Base-by-base conservation (phyloP, 169 alveolate species). In the Babesia ovata region DNA sequence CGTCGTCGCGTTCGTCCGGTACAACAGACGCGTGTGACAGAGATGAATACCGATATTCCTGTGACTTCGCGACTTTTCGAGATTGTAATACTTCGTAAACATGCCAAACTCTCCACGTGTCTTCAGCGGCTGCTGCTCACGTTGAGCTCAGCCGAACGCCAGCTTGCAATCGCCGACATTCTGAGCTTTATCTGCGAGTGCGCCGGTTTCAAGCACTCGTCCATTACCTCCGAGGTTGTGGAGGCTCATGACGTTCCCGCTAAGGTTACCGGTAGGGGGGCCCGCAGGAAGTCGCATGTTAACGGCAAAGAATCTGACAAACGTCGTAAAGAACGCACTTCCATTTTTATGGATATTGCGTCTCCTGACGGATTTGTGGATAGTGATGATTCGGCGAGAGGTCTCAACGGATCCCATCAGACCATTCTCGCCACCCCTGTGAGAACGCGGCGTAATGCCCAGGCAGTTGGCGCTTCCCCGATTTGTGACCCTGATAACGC, bases 161-260 rank as follows among this genome's bases (percentile, higher is more conserved):
- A 59, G 44, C 45, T 50, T 4, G 79, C 75, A 7, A 81, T 81
- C 19, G 88, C 88, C 19, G 88, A 81, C 49, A 54, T 81, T 19
- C 44, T 81, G 72, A 63, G 85, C 52, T 69, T 81, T 60, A 61
- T 81, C 36, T 71, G 83, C 66, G 88, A 81, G 50, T 81, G 88
- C 52, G 71, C 85, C 9, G 88, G 88, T 21, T 81, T 81, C 57
- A 70, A 39, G 46, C 88, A 72, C 39, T 62, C 73, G 14, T 66
- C 69, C 19, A 65, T 81, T 6, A 19, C 70, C 33, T 22, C 65
- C n/a, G 59, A 60, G 8, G 24, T 44, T 28, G 26, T 81, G 45
- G 53, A 42, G 21, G 17, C 66, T 1, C 39, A 14, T n/a, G 71
- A 62, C 24, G 0, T 19, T 4, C 3, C 4, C 16, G 16, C 48